These are phyloP conservation scores for Xylariales sp. DNA, from an alignment of 2,329 filamentous ascomycete species.

Conservation along the genomic window DNA sequence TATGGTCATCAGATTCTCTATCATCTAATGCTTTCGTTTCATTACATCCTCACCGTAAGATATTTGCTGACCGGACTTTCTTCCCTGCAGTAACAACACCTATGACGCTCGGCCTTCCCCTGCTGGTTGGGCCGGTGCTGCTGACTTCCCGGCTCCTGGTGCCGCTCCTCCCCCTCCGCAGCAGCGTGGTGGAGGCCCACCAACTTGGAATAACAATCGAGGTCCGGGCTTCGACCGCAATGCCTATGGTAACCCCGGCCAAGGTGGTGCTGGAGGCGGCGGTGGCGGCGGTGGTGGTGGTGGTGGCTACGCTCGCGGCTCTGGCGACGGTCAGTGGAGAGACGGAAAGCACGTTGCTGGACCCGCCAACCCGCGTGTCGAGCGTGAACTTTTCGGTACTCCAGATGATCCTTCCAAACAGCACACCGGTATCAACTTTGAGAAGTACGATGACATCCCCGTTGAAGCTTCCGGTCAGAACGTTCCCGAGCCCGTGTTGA, in stretches of 20 bases:
- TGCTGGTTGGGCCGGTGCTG: conserved; percentile 25
- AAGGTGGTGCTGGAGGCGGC: no score
- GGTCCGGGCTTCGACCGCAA: conserved; percentile 57
- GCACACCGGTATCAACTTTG: conserved; percentile 98
- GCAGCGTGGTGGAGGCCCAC: neutral
- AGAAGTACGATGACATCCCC: conserved; percentile 99
- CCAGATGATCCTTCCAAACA: conserved; percentile 91
- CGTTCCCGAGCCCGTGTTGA: conserved; percentile 84
- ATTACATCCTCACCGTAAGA: no score
- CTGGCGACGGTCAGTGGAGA: conserved; percentile 92
- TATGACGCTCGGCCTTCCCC: conserved; percentile 34
- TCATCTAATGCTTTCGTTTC: no score
- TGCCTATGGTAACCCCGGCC: conserved; percentile 58
- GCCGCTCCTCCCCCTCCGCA: conserved; percentile 14
- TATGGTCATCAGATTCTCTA: no score
- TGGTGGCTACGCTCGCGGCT: conserved; percentile 63
- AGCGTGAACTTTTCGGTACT: conserved; percentile 92
- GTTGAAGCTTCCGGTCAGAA: conserved; percentile 94
- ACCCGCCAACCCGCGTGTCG: conserved; percentile 78
- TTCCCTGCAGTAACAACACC: conserved; percentile 40
- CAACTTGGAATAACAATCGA: conserved; percentile 14
- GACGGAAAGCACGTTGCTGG: conserved; percentile 96
- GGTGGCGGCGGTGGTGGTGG: conserved; percentile 45
- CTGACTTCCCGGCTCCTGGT: conserved; percentile 30
- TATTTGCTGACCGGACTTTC: no score